Percentiles rank a stretch among this genome's conserved stretches.
Conservation (phyloP, 257 asterid species). For the Solanum phureja region DNA sequence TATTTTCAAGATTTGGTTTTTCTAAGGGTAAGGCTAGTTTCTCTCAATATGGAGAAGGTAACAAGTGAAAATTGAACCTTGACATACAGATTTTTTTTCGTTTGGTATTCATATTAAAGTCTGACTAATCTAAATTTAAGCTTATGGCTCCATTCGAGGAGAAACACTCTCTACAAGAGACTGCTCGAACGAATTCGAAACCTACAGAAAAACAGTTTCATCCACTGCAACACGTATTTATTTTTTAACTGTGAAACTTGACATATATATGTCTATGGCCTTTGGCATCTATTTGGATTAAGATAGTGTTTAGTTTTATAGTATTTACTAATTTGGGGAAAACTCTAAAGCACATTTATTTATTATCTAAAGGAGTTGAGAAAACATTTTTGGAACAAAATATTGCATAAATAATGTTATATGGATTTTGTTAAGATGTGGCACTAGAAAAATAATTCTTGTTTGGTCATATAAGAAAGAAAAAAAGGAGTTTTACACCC, state of each 20-base stretch:
- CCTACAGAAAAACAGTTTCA: accelerated
- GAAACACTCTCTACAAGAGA: too few relatives aligned
- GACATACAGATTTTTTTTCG: neutral
- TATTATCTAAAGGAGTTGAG: neutral
- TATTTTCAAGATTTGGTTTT: neutral
- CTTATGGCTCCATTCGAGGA: too few relatives aligned
- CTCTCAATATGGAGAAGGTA: neutral
- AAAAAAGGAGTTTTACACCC: neutral
- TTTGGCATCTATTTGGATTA: neutral
- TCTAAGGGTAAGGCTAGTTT: neutral
- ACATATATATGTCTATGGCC: neutral
- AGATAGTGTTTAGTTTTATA: neutral
- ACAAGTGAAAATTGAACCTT: neutral
- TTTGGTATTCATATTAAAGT: too few relatives aligned
- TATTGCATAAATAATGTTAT: neutral
- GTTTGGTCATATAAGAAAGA: neutral
- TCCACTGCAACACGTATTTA: accelerated
- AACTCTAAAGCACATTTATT: neutral
- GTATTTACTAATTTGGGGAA: neutral
- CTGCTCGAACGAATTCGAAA: accelerated
- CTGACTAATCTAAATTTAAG: too few relatives aligned
- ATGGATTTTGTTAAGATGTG: neutral
- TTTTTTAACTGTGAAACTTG: neutral
- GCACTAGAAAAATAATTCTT: neutral
- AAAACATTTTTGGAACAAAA: neutral